Evolutionary conservation across 1,284 basidiomycete genomes (phyloP), one percentile per base, ranked within the genome.

Genomic region (Tilletia indica): DNA sequence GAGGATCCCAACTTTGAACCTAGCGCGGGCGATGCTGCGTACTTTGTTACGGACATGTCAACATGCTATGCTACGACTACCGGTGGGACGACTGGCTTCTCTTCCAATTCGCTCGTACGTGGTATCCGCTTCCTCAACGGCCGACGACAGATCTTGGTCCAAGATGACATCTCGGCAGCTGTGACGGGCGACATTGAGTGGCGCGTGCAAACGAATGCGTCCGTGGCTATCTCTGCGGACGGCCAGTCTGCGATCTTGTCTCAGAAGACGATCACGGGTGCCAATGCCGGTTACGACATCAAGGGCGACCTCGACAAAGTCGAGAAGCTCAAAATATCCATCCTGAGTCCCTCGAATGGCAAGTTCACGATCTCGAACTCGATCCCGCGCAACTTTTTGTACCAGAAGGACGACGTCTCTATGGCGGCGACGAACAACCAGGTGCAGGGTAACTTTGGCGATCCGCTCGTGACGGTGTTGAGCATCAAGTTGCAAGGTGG

Each of bases 131-230:
- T 91, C 77, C 84, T 99, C 76, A 99, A 99, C 86, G 88, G 87
- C 56, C 90, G 97, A 72, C 89, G 89, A 76, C 97, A 98, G 86
- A 89, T 98, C 21, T 89, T 99, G 5, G 85, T 86, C 4, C 85
- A 85, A 68, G 86, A 86, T 74, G 86, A 86, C 76, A 82, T 85
- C 39, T 74, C 71, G 9, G 72, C 76, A 70, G 73, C 71, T 69
- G 51, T 31, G 19, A 76, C 77, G 72, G 77, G 70, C 66, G 54
- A 73, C 56, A 86, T 95, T 71, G 88, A 91, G 87, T 98, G 96
- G 96, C 90, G 94, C 67, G 93, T 94, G 87, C 95, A 99, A 85
- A 98, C 97, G 73, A 99, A 96, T 82, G 91, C 90, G 54, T 90
- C 90, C 4, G 80, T 86, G 58, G 67, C 79, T 0, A 63, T 83